Conservation (phyloP, 2,329 filamentous ascomycete genomes). For the Diaporthe helianthi region DNA sequence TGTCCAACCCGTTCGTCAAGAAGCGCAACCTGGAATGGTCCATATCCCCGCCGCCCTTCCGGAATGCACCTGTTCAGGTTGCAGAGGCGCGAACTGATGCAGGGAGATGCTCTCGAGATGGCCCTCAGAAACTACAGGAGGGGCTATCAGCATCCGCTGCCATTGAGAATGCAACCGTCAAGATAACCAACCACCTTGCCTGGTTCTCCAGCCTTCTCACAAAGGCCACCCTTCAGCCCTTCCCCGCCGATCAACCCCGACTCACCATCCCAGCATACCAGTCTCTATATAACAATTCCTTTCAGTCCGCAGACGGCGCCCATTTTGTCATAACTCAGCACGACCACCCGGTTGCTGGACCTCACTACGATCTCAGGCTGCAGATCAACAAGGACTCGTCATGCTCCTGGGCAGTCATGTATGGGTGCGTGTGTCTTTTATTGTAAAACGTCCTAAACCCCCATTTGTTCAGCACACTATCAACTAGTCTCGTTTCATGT, state of each 20-base stretch:
- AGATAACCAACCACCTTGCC: conserved; percentile 48
- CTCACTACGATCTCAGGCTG: conserved; percentile 73
- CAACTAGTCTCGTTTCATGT: not conserved
- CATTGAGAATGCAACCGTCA: conserved; percentile 49
- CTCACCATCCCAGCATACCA: conserved; percentile 47
- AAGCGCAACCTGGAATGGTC: conserved; percentile 53
- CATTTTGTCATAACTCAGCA: conserved; percentile 78
- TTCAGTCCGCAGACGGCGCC: conserved; percentile 45
- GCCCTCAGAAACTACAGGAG: not conserved
- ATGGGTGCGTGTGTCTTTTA: conserved; percentile 45
- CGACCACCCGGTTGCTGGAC: conserved; percentile 73
- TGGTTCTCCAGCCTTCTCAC: conserved; percentile 48
- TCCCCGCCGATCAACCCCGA: conserved; percentile 39
- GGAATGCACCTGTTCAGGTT: conserved; percentile 31
- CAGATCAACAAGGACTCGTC: conserved; percentile 74
- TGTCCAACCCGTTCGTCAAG: conserved; percentile 56
- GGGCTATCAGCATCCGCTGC: conserved; percentile 42
- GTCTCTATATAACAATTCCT: conserved; percentile 47
- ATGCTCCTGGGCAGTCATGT: conserved; percentile 70
- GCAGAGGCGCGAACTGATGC: too few species aligned
- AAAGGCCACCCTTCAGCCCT: conserved; percentile 38
- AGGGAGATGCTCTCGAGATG: not conserved
- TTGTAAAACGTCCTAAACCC: too few species aligned
- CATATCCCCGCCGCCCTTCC: conserved; percentile 30
- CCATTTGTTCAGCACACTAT: too few species aligned